These are phyloP conservation scores for Trichoderma asperellum DNA, from an alignment of 2,329 filamentous ascomycete genomes.

Conservation along the genomic window DNA sequence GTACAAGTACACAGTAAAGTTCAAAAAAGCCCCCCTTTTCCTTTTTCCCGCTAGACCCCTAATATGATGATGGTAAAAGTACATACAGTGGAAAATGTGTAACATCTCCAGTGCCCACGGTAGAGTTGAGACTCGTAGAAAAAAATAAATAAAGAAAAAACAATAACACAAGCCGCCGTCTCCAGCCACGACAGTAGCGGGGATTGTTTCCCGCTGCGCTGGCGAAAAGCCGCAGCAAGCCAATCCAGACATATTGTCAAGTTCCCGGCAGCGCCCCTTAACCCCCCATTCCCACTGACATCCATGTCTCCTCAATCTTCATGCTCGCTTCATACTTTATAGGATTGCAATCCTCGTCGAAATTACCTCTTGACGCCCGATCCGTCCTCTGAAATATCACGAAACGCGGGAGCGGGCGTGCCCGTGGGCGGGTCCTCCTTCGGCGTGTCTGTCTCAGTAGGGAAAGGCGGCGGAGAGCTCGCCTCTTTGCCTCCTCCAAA, in stretches of 20 bases:
- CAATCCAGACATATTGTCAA: constrained; percentile 24
- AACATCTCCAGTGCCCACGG: constrained; percentile 17
- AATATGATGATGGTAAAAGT: constrained; percentile 24
- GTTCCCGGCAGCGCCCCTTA: constrained; percentile 23
- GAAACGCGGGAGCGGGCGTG: constrained; percentile 47
- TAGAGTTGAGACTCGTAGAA: constrained; percentile 32
- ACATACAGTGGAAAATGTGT: constrained; percentile 25
- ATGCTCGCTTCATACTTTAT: neutral
- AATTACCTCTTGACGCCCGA: constrained; percentile 28
- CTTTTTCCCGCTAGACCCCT: constrained; percentile 13
- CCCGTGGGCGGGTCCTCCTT: constrained; percentile 43
- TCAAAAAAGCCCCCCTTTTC: constrained; percentile 12
- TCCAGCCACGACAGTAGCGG: neutral
- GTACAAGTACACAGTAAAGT: constrained; percentile 24
- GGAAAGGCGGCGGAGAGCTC: constrained; percentile 62
- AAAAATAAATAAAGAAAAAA: neutral
- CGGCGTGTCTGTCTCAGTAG: constrained; percentile 49
- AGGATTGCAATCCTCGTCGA: neutral
- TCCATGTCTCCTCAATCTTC: neutral
- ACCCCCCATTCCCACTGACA: neutral
- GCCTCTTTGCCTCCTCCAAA: constrained; percentile 68
- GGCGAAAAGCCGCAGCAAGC: constrained; percentile 12
- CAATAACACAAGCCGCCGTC: constrained; percentile 11
- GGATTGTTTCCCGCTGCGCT: neutral
- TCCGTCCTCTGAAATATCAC: constrained; percentile 35